Evolutionary conservation across 371 early-diverging fungal species (phyloP), one percentile per base, ranked within the genome.

Genomic region (Mortierella sp.): DNA sequence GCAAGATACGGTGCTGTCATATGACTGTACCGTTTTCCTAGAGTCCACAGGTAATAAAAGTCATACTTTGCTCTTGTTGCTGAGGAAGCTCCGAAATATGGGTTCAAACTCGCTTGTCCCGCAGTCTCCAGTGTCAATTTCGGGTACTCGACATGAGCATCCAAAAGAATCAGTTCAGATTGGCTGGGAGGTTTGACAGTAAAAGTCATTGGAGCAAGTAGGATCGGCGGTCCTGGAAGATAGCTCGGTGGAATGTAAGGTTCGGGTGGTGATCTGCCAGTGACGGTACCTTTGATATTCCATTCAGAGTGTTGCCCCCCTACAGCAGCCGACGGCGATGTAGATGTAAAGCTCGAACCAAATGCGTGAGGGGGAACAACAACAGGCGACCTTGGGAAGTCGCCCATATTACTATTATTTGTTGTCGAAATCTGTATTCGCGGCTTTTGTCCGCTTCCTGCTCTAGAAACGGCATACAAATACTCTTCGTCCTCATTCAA

Each of bases 81-180:
- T 13, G 74, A 64, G 22, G 67, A 72, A 8, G 74, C 66, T 0
- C 80, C 80, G 68, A 70, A 73, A 26, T 73, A 74, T 8, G 80
- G 80, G 17, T 79, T 70, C 42, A 74, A 37, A 60, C 80, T 70
- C 12, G 76, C 66, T 56, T 76, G 76, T 2, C 76, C 82, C 2
- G 70, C 77, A 17, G 73, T 76, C 60, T 69, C 72, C 4, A 76
- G 62, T 12, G 82, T 76, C 61, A 72, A 17, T 49, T 82, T 83
- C 9, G 82, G 77, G 1, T 82, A 22, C 43, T 76, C 77, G 45
- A 83, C 82, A 56, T 77, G 78, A 4, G 73, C 77, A 51, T 73
- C 59, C 31, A 82, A 81, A 45, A 83, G 67, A 15, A 66, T 56
- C 74, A 67, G 45, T 49, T 83, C 83, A 1, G 80, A 73, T 26